phyloP scores from a whole-genome alignment of 1,284 basidiomycete genomes.

The Pseudozyma tsukubaensis region DNA sequence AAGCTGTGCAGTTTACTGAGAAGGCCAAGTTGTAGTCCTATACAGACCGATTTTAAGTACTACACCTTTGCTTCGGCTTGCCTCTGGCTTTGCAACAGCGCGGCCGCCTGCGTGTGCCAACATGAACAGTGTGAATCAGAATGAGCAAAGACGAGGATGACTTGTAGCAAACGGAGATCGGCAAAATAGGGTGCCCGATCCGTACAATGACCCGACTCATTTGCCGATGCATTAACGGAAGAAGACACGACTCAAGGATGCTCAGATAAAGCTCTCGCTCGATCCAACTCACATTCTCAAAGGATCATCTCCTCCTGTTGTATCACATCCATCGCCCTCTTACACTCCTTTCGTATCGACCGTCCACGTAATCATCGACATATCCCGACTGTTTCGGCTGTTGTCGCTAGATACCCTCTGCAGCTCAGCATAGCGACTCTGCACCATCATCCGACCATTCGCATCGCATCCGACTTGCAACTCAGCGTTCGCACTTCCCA shows the following conservation, averaged over 20 bases:
- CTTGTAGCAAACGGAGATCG: background rate
- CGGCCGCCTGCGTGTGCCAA: background rate
- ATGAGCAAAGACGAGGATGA: background rate
- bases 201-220: background rate
- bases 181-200: background rate
- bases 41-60: background rate
- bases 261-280: background rate
- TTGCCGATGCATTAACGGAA: conserved; percentile 12
- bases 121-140: background rate
- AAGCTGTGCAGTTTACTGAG: conserved; percentile 46
- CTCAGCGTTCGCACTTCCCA: background rate
- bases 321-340: background rate
- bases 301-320: background rate
- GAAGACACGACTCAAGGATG: conserved; percentile 4
- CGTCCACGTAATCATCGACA: no score
- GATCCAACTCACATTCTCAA: no score
- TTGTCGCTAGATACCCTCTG: background rate
- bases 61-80: background rate
- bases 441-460: background rate
- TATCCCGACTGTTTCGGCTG: no score
- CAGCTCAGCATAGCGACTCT: background rate
- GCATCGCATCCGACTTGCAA: background rate
- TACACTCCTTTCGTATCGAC: no score
- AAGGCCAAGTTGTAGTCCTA: conserved; percentile 23
- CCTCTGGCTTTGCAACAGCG: background rate